A percentile compares a stretch with the other conserved stretches of the same genome.
These are phyloP conservation scores for Dipodascopsis uninucleata DNA, from an alignment of 805 yeast species.

Conservation along the genomic window DNA sequence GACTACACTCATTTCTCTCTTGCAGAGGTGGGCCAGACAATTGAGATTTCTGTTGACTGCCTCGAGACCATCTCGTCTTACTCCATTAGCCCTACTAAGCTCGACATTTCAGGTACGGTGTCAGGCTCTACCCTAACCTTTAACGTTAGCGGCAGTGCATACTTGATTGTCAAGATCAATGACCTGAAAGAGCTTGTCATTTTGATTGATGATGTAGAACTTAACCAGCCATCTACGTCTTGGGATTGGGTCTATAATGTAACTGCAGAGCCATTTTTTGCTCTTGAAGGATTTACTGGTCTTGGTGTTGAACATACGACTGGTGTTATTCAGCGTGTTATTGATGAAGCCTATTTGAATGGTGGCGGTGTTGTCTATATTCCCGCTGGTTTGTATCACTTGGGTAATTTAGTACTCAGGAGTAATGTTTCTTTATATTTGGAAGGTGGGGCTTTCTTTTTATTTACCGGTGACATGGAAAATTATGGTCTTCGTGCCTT, in stretches of 20 bases:
- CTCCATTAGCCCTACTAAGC: conserved; percentile 8
- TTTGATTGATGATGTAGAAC: conserved; percentile 14
- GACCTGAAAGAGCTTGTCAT: conserved; percentile 16
- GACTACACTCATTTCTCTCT: conserved; percentile 20
- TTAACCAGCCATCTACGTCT: too few species aligned
- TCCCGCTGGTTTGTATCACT: conserved; percentile 14
- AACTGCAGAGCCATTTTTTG: too few species aligned
- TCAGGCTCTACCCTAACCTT: conserved; percentile 6
- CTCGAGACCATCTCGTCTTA: conserved; percentile 2
- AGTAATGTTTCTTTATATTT: conserved; percentile 5
- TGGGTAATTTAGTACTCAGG: conserved; percentile 15
- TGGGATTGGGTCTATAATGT: too few species aligned
- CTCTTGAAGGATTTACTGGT: too few species aligned
- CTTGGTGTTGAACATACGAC: too few species aligned
- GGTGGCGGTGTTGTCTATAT: conserved; percentile 9
- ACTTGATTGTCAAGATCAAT: conserved; percentile 19
- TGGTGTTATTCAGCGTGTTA: not conserved
- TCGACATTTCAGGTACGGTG: conserved; percentile 3
- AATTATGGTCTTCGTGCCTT: conserved; percentile 4
- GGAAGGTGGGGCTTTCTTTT: conserved; percentile 15
- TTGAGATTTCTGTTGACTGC: conserved; percentile 3
- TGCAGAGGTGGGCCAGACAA: conserved; percentile 1
- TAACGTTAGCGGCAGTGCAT: conserved; percentile 6
- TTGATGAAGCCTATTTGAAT: not conserved
- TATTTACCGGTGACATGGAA: conserved; percentile 1